These are phyloP conservation scores for Pittosporum tobira DNA, from an alignment of 129 eudicot species.

Conservation along the genomic window DNA sequence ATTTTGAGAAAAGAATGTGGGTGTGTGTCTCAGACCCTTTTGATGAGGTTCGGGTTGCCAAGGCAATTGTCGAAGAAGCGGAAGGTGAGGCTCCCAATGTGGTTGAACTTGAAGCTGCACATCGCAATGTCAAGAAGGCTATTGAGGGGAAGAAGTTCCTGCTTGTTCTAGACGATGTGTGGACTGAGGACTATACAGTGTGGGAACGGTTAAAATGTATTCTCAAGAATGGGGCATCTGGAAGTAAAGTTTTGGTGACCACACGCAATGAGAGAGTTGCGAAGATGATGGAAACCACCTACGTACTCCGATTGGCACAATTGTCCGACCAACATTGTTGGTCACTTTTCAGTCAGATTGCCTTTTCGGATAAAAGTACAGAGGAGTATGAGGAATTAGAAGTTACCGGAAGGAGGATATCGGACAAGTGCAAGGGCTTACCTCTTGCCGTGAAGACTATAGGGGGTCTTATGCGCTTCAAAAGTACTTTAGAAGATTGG, in stretches of 20 bases:
- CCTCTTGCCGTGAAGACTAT: constrained; percentile 43
- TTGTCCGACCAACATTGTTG: constrained; percentile 31
- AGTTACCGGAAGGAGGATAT: constrained; percentile 30
- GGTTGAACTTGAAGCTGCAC: constrained; percentile 27
- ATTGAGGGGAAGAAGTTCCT: constrained; percentile 26
- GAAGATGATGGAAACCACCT: constrained; percentile 21
- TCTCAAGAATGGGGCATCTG: constrained; percentile 29
- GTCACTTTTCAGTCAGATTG: constrained; percentile 33
- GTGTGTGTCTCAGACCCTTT: constrained; percentile 53
- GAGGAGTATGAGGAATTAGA: constrained; percentile 14
- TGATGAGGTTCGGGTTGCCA: constrained; percentile 30
- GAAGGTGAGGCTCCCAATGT: constrained; percentile 18
- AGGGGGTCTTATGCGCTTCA: constrained; percentile 30
- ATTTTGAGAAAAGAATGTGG: constrained; percentile 39
- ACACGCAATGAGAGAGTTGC: constrained; percentile 41
- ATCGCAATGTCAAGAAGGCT: constrained; percentile 11
- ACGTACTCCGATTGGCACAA: constrained; percentile 13
- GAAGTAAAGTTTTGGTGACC: constrained; percentile 58
- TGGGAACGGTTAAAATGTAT: constrained; percentile 36
- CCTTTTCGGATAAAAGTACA: constrained; percentile 20
- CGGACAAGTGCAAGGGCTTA: constrained; percentile 40
- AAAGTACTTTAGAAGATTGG: constrained; percentile 26
- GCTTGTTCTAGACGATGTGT: constrained; percentile 64
- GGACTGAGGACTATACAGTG: constrained; percentile 26
- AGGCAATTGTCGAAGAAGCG: constrained; percentile 35